A percentile compares a stretch with the other conserved stretches of the same genome.
phyloP scores from a whole-genome alignment of 768 basidiomycete genomes.

The Xanthoconium stramineum region DNA sequence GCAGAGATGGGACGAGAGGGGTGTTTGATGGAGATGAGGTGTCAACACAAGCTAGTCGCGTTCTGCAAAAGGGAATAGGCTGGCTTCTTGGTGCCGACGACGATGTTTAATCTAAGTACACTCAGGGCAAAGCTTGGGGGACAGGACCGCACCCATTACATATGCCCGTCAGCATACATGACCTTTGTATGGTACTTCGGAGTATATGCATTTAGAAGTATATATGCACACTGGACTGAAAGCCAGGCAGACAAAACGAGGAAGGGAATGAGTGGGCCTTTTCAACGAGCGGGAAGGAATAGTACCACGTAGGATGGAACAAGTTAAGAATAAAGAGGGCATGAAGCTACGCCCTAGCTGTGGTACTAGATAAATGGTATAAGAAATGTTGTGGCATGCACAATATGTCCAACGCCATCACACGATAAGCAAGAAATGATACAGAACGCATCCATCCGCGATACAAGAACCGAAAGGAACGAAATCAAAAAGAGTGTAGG shows the following conservation, averaged over 20 bases:
- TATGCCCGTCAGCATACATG: slow-evolving; percentile 14
- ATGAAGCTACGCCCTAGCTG: slow-evolving; percentile 6
- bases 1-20: slow-evolving; percentile 40
- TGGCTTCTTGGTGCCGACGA: slow-evolving; percentile 94
- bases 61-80: slow-evolving; percentile 86
- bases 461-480: slow-evolving; percentile 10
- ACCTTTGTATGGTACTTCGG: slow-evolving; percentile 13
- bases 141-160: slow-evolving; percentile 11
- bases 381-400: slow-evolving; percentile 11
- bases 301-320: slow-evolving; percentile 29
- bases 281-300: slow-evolving; percentile 21
- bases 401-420: slow-evolving; percentile 6
- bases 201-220: slow-evolving; percentile 19
- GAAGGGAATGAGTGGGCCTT: neutral
- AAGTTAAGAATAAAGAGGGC: slow-evolving; percentile 17
- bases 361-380: slow-evolving; percentile 12
- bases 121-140: neutral
- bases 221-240: slow-evolving; percentile 26
- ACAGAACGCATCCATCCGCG: slow-evolving; percentile 14
- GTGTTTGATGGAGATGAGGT: slow-evolving; percentile 57
- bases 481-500: slow-evolving; percentile 13
- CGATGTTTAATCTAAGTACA: slow-evolving; percentile 6
- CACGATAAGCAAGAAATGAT: slow-evolving; percentile 16
- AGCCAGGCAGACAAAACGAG: slow-evolving; percentile 29
- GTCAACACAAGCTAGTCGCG: slow-evolving; percentile 70